Conservation (phyloP, 139 green algal genomes). For the Coccomyxa sp. region DNA sequence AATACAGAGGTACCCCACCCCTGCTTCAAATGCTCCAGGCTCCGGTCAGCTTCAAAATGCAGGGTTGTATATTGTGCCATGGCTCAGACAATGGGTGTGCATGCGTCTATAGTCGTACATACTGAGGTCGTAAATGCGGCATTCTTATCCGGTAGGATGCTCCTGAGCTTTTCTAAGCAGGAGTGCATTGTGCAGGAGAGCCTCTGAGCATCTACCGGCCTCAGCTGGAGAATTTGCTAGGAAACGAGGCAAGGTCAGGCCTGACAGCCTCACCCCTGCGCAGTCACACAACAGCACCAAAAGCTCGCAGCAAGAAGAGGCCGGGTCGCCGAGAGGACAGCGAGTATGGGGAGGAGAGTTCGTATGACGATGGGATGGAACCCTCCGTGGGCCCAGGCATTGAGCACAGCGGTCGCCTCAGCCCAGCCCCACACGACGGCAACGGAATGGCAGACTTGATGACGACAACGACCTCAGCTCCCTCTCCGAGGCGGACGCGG, state of each 20-base stretch:
- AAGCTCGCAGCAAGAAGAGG: neutral
- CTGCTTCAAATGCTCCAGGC: neutral
- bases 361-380: slow-evolving; percentile 2
- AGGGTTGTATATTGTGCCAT: too few relatives aligned
- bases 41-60: neutral
- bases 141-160: too few relatives aligned
- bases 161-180: too few relatives aligned
- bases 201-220: slow-evolving; percentile 7
- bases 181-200: neutral
- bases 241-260: neutral
- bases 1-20: neutral
- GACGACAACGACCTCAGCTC: neutral
- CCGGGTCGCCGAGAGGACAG: neutral
- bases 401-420: neutral
- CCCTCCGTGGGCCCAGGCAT: neutral
- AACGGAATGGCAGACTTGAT: neutral
- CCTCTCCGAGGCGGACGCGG: neutral
- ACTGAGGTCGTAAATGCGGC: too few relatives aligned
- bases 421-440: neutral
- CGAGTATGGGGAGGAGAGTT: neutral
- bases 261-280: neutral
- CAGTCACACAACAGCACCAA: neutral
- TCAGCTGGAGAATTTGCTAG: slow-evolving; percentile 3
- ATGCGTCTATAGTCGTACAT: too few relatives aligned
- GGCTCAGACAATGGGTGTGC: too few relatives aligned